Conservation (phyloP, 1,284 basidiomycete species). For the Trichosporon sp. region DNA sequence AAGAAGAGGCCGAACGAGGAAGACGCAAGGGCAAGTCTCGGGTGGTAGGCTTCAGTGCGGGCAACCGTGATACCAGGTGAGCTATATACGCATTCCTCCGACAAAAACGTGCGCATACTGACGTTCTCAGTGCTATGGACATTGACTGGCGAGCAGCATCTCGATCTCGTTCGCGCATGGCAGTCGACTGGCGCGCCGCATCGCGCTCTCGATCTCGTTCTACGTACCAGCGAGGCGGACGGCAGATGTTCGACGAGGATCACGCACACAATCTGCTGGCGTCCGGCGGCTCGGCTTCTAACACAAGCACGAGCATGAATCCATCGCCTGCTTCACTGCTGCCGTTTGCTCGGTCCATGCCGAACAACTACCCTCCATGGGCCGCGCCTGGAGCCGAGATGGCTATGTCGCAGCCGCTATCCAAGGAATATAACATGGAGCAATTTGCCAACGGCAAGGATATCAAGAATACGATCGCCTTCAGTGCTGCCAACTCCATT, state of each 20-base stretch:
- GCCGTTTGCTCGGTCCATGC: slow-evolving; percentile 23
- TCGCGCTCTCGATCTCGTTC: slow-evolving; percentile 49
- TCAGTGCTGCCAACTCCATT: not conserved
- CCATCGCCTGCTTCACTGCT: slow-evolving; percentile 16
- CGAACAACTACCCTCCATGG: slow-evolving; percentile 21
- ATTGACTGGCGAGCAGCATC: slow-evolving; percentile 96
- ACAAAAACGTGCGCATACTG: not conserved
- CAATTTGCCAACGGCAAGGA: slow-evolving; percentile 16
- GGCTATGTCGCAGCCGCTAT: slow-evolving; percentile 22
- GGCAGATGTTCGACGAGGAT: slow-evolving; percentile 45
- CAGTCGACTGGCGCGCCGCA: slow-evolving; percentile 54
- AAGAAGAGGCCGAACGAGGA: slow-evolving; percentile 50
- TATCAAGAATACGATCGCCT: slow-evolving; percentile 3
- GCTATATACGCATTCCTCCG: slow-evolving; percentile 6
- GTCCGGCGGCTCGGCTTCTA: slow-evolving; percentile 16
- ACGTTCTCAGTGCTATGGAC: slow-evolving; percentile 43
- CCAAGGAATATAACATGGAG: slow-evolving; percentile 21
- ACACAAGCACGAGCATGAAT: slow-evolving; percentile 50
- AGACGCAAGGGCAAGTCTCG: slow-evolving; percentile 49
- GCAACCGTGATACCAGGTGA: slow-evolving; percentile 26
- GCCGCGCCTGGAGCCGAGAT: slow-evolving; percentile 16
- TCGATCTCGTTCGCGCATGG: slow-evolving; percentile 83
- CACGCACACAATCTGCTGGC: slow-evolving; percentile 50
- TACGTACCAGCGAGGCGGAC: slow-evolving; percentile 22
- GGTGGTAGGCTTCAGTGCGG: slow-evolving; percentile 49